phyloP scores from a whole-genome alignment of 148 eudicot genomes.

The Nepenthes mirabilis region DNA sequence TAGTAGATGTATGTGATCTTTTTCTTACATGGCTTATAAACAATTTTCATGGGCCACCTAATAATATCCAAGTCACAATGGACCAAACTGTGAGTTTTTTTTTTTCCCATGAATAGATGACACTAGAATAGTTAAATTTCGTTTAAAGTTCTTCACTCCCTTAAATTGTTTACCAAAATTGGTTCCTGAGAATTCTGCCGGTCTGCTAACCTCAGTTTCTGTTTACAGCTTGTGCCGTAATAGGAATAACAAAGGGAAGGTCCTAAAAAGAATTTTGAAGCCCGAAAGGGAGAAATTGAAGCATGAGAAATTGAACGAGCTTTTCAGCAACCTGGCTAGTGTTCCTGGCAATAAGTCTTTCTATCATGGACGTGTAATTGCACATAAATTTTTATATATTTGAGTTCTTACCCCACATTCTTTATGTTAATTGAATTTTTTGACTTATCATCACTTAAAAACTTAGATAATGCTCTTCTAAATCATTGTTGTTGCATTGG shows the following conservation, averaged over 20 bases:
- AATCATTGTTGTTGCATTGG: neutral
- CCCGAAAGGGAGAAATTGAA: conserved; percentile 84
- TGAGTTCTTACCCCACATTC: conserved; percentile 2
- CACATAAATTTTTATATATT: neutral
- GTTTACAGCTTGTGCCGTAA: conserved; percentile 30
- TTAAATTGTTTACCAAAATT: too few species aligned
- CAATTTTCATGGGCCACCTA: too few species aligned
- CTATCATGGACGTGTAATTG: neutral
- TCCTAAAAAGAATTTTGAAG: conserved; percentile 55
- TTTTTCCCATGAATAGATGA: too few species aligned
- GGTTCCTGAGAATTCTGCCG: neutral
- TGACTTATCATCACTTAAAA: too few species aligned
- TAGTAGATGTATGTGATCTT: too few species aligned
- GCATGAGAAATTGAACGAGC: conserved; percentile 83
- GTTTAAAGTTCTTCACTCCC: neutral
- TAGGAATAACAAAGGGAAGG: conserved; percentile 42
- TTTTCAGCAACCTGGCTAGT: conserved; percentile 56
- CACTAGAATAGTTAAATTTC: neutral
- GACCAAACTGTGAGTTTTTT: too few species aligned
- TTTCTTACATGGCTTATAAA: too few species aligned
- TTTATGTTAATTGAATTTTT: neutral
- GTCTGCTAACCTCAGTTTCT: neutral
- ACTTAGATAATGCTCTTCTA: too few species aligned
- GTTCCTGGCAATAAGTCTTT: conserved; percentile 45
- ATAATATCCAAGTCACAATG: too few species aligned